phyloP scores from a whole-genome alignment of 352 stramenopile genomes.

The Pythium aristosporum region DNA sequence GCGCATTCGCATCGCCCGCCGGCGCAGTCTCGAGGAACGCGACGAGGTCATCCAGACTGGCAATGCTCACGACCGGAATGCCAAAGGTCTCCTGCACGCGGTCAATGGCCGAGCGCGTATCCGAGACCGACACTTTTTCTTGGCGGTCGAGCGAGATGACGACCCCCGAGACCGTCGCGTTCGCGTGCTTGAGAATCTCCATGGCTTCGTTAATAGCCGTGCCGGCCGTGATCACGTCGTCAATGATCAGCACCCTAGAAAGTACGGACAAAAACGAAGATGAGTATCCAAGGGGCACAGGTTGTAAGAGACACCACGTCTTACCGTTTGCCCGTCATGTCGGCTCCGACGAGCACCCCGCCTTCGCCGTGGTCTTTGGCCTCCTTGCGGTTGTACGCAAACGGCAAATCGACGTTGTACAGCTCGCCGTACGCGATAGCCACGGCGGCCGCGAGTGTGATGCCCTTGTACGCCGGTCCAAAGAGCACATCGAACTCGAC shows the following conservation, averaged over 20 bases:
- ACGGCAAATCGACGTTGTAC: slow-evolving; percentile 92
- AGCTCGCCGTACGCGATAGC: slow-evolving; percentile 91
- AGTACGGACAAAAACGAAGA: neutral
- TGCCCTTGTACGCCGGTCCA: slow-evolving; percentile 99
- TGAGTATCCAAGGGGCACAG: neutral
- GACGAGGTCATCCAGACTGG: slow-evolving; percentile 92
- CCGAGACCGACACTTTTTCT: slow-evolving; percentile 93
- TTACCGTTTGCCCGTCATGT: slow-evolving; percentile 93
- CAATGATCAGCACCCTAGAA: slow-evolving; percentile 94
- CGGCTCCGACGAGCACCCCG: slow-evolving; percentile 94
- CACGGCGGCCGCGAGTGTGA: slow-evolving; percentile 95
- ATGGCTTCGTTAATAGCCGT: slow-evolving; percentile 97
- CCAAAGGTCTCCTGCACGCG: slow-evolving; percentile 88
- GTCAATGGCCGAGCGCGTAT: slow-evolving; percentile 93
- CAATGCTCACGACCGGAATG: slow-evolving; percentile 94
- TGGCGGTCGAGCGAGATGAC: slow-evolving; percentile 98
- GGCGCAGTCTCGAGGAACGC: slow-evolving; percentile 79
- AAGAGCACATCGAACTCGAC: slow-evolving; percentile 99
- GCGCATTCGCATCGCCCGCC: slow-evolving; percentile 48
- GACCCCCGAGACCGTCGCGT: slow-evolving; percentile 94
- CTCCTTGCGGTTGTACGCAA: slow-evolving; percentile 99
- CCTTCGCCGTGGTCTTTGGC: slow-evolving; percentile 99
- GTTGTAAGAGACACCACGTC: neutral
- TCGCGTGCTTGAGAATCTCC: slow-evolving; percentile 86
- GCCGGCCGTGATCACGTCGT: slow-evolving; percentile 99